These are phyloP conservation scores for Rhizopogon roseolus DNA, from an alignment of 768 basidiomycete genomes.

Conservation along the genomic window DNA sequence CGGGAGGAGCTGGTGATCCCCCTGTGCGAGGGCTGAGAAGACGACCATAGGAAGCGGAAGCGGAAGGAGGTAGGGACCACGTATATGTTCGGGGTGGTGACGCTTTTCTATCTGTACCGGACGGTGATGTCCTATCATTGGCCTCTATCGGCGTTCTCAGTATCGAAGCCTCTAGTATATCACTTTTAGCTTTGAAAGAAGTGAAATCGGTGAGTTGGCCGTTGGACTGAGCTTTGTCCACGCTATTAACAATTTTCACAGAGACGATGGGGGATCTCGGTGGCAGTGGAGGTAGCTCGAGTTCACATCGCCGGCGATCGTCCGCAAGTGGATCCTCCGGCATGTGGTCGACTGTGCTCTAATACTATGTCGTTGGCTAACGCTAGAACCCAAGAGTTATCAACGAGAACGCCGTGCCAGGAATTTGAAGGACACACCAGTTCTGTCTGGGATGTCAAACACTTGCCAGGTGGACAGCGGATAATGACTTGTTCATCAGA, in stretches of 20 bases:
- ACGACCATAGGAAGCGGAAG: slow-evolving; percentile 3
- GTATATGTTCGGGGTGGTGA: neutral
- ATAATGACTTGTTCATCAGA: no score
- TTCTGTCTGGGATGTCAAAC: no score
- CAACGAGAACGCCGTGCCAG: no score
- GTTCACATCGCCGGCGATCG: neutral
- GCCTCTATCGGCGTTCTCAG: neutral
- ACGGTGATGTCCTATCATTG: neutral
- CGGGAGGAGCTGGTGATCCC: slow-evolving; percentile 40
- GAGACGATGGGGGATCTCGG: neutral
- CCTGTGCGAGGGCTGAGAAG: slow-evolving; percentile 36
- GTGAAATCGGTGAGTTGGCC: neutral
- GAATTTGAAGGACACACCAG: no score
- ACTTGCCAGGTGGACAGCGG: no score
- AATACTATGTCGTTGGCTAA: no score
- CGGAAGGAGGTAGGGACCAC: neutral
- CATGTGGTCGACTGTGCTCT: neutral
- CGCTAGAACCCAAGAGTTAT: no score
- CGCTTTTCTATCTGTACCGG: neutral
- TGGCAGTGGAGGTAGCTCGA: neutral
- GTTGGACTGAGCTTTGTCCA: neutral
- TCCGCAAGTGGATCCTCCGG: no score
- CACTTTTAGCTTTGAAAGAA: neutral
- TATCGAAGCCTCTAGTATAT: neutral
- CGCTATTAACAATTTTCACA: neutral